These are phyloP conservation scores for Heterobasidion irregulare DNA, from an alignment of 1,284 basidiomycete genomes.

Conservation along the genomic window DNA sequence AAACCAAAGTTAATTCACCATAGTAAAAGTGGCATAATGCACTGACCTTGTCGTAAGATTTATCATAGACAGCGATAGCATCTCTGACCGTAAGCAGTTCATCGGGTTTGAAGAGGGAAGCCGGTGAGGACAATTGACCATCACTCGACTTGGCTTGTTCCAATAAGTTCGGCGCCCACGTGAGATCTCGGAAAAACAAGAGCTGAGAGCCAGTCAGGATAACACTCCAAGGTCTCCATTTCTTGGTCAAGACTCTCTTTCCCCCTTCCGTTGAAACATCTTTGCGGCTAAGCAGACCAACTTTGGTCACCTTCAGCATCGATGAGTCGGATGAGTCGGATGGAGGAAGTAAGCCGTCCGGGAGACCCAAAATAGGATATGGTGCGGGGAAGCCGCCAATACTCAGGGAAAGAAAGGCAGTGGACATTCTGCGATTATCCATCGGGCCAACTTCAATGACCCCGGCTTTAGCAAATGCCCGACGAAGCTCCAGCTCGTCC, in stretches of 20 bases:
- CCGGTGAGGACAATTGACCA: conserved; percentile 38
- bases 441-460: conserved; percentile 45
- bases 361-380: conserved; percentile 12
- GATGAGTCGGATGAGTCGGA: conserved; percentile 25
- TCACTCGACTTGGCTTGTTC: conserved; percentile 37
- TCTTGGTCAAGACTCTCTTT: conserved; percentile 68
- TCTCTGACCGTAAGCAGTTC: conserved; percentile 79
- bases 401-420: conserved; percentile 42
- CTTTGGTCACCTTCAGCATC: conserved; percentile 73
- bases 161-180: conserved; percentile 55
- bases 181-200: conserved; percentile 83
- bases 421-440: conserved; percentile 30
- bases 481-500: conserved; percentile 62
- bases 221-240: conserved; percentile 86
- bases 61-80: conserved; percentile 75
- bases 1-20: conserved; percentile 6
- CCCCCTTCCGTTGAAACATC: conserved; percentile 75
- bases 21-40: neutral
- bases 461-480: conserved; percentile 62
- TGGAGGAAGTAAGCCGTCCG: conserved; percentile 12
- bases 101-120: conserved; percentile 74
- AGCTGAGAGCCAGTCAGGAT: conserved; percentile 88
- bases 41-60: conserved; percentile 64
- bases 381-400: conserved; percentile 25
- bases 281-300: conserved; percentile 78